phyloP scores from a whole-genome alignment of 1,284 basidiomycete genomes.

The Sphagnurus paluster region DNA sequence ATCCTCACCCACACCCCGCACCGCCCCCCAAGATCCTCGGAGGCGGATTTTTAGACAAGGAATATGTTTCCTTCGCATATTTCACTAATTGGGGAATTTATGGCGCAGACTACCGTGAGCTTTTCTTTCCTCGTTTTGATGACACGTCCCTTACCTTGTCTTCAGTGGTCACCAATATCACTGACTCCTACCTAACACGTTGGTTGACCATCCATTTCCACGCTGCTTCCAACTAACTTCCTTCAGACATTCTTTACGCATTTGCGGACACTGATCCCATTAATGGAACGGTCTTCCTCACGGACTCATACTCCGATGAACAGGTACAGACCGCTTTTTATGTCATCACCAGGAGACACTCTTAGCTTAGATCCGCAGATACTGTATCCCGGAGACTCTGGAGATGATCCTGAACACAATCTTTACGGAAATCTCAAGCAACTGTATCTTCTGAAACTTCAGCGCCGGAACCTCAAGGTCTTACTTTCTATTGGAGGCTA shows the following conservation, averaged over 20 bases:
- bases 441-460: constrained; percentile 72
- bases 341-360: no score
- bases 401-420: constrained; percentile 68
- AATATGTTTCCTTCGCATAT: constrained; percentile 59
- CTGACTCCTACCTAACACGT: constrained; percentile 51
- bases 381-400: constrained; percentile 64
- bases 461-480: constrained; percentile 76
- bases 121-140: constrained; percentile 4
- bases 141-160: constrained; percentile 2
- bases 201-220: constrained; percentile 23
- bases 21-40: constrained; percentile 39
- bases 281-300: constrained; percentile 68
- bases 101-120: constrained; percentile 73
- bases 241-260: constrained; percentile 82
- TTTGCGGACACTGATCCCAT: constrained; percentile 80
- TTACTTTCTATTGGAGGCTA: constrained; percentile 78
- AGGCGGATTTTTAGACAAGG: constrained; percentile 50
- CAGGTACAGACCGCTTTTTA: constrained; percentile 61
- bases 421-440: constrained; percentile 89
- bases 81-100: constrained; percentile 85
- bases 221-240: no score
- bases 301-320: constrained; percentile 83
- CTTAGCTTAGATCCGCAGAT: constrained; percentile 53
- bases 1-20: constrained; percentile 35
- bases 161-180: constrained; percentile 54